Evolutionary conservation across 257 asterid genomes (phyloP), one percentile per base, ranked within the genome.

Genomic region (Solanum tarijense): DNA sequence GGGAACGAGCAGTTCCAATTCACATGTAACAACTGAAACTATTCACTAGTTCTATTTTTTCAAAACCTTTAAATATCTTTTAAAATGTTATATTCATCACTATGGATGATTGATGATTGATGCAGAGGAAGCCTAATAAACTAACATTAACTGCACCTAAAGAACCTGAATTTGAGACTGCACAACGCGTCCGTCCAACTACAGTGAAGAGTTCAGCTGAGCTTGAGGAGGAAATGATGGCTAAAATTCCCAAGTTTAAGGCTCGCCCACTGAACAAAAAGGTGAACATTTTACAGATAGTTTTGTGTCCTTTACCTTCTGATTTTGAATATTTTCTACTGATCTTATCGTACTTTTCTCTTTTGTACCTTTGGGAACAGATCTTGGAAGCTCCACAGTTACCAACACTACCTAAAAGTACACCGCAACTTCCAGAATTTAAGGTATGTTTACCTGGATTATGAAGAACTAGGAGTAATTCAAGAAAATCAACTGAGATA

Each of bases 171-270:
- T 93, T 97, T 74, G 98, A 92, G 91, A 97, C 99, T 83, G 90
- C 98, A 76, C 99, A 97, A 66, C 94, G 99, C 27, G 93, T 86
- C 29, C 98, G 99, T 83, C 89, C 96, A 55, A 91, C 90, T 29
- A 95, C 88, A 89, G 83, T 93, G 27, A 96, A 97, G 90, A 97
- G 98, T 87, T 92, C 98, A 85, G 96, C 98, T n/a, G 99, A 96
- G 87, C 83, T 94, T 20, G 99, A 97, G 91, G 97, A 95, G 91
- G 99, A 97, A 90, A 94, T 95, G 94, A 92, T 97, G 96, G 99
- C 98, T 86, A 96, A 95, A 85, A 91, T 96, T 32, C 99, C 99
- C 2, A 96, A 96, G 94, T 97, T 97, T 81, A 96, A 93, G 92
- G 99, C 99, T 75, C 95, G 96, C 38, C 98, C 99, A 1, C 12